phyloP scores from a whole-genome alignment of 2,329 filamentous ascomycete species.

The Epichloe bromicola region DNA sequence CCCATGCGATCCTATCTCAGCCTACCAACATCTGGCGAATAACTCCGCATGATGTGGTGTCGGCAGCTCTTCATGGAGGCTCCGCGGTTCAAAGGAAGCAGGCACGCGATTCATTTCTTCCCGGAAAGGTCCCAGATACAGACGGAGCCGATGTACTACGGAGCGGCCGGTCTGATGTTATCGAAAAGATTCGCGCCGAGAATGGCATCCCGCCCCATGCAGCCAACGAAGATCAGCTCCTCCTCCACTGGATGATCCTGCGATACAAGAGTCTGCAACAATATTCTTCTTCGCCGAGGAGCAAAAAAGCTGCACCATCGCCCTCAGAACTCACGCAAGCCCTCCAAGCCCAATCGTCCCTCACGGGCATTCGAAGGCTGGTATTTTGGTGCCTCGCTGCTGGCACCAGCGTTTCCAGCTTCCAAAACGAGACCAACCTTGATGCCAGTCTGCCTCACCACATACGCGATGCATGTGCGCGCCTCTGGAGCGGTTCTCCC shows the following conservation, averaged over 20 bases:
- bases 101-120: not conserved
- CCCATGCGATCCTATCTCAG: slow-evolving; percentile 12
- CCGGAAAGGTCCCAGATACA: not conserved
- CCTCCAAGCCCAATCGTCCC: slow-evolving; percentile 13
- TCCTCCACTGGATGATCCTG: slow-evolving; percentile 24
- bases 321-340: slow-evolving; percentile 9
- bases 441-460: slow-evolving; percentile 8
- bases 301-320: slow-evolving; percentile 1
- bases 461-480: slow-evolving; percentile 14
- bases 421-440: slow-evolving; percentile 3
- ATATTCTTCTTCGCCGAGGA: not conserved
- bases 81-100: not conserved
- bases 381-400: slow-evolving; percentile 16
- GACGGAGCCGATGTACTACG: not conserved
- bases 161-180: not conserved
- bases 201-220: slow-evolving; percentile 20
- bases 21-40: slow-evolving; percentile 24
- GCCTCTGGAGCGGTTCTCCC: slow-evolving; percentile 7
- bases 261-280: slow-evolving; percentile 11
- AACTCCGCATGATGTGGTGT: slow-evolving; percentile 30
- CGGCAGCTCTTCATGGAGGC: slow-evolving; percentile 15
- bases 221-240: slow-evolving; percentile 15
- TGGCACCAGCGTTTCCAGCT: slow-evolving; percentile 11
- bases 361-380: slow-evolving; percentile 18
- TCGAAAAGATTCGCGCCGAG: slow-evolving; percentile 12